Evolutionary conservation across 176 grass and related monocot genomes (phyloP).

Genomic region (Typha latifolia): DNA sequence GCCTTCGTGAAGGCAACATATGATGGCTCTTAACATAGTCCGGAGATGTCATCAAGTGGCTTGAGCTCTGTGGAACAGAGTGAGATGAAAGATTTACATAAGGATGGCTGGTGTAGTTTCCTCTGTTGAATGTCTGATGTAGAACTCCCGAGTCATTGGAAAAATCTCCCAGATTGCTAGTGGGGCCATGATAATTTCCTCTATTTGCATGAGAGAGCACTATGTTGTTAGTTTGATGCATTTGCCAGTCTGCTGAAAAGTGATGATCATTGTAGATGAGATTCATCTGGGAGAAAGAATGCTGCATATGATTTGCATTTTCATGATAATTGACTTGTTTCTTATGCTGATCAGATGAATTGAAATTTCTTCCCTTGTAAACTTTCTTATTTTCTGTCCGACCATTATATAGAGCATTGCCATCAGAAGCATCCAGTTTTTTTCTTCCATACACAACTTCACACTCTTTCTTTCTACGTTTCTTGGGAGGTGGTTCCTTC

Average conservation of each 20-base stretch:
- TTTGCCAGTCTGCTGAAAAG: background rate
- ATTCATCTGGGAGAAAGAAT: background rate
- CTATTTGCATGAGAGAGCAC: background rate
- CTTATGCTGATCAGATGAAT: background rate
- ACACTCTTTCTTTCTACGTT: slow-evolving; percentile 21
- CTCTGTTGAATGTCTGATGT: background rate
- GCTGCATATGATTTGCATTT: slow-evolving; percentile 3
- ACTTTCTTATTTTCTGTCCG: background rate
- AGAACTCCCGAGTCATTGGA: background rate
- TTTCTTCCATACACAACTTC: background rate
- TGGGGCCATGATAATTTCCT: background rate
- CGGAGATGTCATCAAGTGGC: background rate
- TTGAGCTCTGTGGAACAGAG: background rate
- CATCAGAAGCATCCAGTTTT: background rate
- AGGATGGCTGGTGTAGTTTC: background rate
- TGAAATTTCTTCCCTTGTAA: background rate
- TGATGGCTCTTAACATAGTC: background rate
- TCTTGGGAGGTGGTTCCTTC: slow-evolving; percentile 23
- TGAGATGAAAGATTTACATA: background rate
- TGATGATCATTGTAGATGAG: background rate
- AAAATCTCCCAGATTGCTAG: background rate
- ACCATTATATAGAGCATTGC: background rate
- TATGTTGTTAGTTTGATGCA: background rate
- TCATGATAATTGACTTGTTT: slow-evolving; percentile 3
- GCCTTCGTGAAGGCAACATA: background rate